phyloP scores from a whole-genome alignment of 345 rosid species.

The Rhizophora mangle region DNA sequence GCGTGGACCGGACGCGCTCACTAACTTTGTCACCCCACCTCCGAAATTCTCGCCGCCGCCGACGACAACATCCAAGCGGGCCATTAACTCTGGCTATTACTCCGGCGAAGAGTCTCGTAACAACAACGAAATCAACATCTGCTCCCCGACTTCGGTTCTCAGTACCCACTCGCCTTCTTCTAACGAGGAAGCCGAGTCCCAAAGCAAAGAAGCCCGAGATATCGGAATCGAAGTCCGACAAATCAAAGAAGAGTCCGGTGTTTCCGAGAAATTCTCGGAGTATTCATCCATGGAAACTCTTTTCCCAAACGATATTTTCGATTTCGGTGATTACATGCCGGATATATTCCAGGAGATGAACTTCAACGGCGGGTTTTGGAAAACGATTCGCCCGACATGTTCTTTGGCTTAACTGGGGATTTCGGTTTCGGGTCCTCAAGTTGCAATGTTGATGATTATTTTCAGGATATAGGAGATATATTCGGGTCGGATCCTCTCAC shows the following conservation, averaged over 20 bases:
- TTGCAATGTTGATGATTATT: constrained; percentile 51
- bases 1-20: constrained; percentile 90
- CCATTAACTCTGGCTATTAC: constrained; percentile 34
- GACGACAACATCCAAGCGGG: background rate
- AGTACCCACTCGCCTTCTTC: constrained; percentile 43
- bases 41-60: constrained; percentile 5
- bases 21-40: constrained; percentile 60
- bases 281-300: constrained; percentile 29
- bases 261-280: constrained; percentile 40
- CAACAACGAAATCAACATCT: constrained; percentile 7
- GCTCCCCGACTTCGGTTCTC: constrained; percentile 80
- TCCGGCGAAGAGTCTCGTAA: constrained; percentile 48
- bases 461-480: constrained; percentile 77
- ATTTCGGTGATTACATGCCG: constrained; percentile 46
- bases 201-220: constrained; percentile 20
- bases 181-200: constrained; percentile 44
- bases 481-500: constrained; percentile 71
- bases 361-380: constrained; percentile 25
- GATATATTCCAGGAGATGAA: constrained; percentile 40
- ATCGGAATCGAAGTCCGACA: constrained; percentile 14
- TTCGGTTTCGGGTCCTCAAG: constrained; percentile 47
- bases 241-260: constrained; percentile 27
- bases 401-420: constrained; percentile 28
- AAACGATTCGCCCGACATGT: constrained; percentile 35
- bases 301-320: constrained; percentile 43